Percentiles rank a stretch among this genome's conserved stretches.
Conservation (phyloP, 2,329 filamentous ascomycete species). For the Rutstroemia sp. region DNA sequence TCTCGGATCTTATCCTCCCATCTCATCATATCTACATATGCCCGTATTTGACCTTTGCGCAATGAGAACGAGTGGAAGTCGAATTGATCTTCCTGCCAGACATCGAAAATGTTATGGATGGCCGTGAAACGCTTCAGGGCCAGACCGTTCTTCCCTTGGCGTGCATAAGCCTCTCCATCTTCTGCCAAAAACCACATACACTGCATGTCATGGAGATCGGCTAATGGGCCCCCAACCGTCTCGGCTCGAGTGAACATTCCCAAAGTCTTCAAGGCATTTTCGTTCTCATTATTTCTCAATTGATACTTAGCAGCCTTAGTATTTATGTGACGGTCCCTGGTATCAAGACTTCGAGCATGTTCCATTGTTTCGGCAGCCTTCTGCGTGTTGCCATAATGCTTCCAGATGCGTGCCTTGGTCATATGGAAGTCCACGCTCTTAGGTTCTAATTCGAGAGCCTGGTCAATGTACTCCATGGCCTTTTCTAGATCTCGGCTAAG, state of each 20-base stretch:
- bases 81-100: slow-evolving; percentile 97
- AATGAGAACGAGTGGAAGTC: slow-evolving; percentile 98
- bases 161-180: slow-evolving; percentile 82
- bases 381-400: slow-evolving; percentile 73
- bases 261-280: slow-evolving; percentile 79
- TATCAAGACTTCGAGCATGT: slow-evolving; percentile 73
- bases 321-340: slow-evolving; percentile 94
- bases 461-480: slow-evolving; percentile 75
- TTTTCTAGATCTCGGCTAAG: slow-evolving; percentile 76
- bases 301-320: slow-evolving; percentile 97
- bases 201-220: slow-evolving; percentile 95
- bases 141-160: slow-evolving; percentile 73
- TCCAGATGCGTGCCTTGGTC: slow-evolving; percentile 91
- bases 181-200: slow-evolving; percentile 96
- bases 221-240: slow-evolving; percentile 76
- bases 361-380: slow-evolving; percentile 88
- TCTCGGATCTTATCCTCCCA: slow-evolving; percentile 92
- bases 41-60: slow-evolving; percentile 90
- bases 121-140: slow-evolving; percentile 89
- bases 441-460: slow-evolving; percentile 70
- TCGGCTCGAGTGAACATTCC: slow-evolving; percentile 92
- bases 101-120: slow-evolving; percentile 87
- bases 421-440: slow-evolving; percentile 86
- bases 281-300: slow-evolving; percentile 84
- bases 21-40: slow-evolving; percentile 91